Conservation (phyloP, 2,329 filamentous ascomycete species). For the Calonectria fujianensis region DNA sequence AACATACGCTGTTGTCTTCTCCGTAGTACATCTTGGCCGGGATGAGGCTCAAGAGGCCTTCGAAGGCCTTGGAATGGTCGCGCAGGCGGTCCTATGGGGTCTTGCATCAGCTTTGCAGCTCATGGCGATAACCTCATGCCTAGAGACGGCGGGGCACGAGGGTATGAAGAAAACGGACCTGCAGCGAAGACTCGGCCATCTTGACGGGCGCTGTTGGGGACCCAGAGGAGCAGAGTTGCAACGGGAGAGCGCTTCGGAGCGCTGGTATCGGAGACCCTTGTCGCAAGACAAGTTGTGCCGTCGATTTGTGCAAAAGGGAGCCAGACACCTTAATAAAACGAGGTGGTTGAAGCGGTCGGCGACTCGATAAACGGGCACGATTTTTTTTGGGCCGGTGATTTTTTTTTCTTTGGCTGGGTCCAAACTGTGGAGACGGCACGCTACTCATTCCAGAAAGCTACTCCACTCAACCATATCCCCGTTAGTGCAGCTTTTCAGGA, state of each 20-base stretch:
- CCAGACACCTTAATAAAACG: constrained; percentile 31
- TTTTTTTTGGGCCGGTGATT: constrained; percentile 44
- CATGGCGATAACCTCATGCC: constrained; percentile 29
- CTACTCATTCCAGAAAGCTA: constrained; percentile 30
- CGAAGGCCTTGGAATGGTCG: constrained; percentile 83
- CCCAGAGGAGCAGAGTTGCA: neutral
- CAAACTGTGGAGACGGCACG: constrained; percentile 43
- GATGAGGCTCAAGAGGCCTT: constrained; percentile 90
- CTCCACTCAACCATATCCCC: constrained; percentile 36
- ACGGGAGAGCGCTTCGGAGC: neutral
- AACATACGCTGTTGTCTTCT: constrained; percentile 86
- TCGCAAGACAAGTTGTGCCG: constrained; percentile 3
- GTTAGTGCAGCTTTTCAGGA: constrained; percentile 26
- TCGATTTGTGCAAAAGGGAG: constrained; percentile 22
- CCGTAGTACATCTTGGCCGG: constrained; percentile 94
- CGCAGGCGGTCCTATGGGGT: constrained; percentile 72
- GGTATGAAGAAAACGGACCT: constrained; percentile 63
- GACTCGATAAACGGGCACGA: constrained; percentile 41
- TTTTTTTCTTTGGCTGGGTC: constrained; percentile 45
- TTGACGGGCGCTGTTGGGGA: constrained; percentile 34
- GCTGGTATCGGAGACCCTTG: neutral
- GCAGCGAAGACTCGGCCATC: constrained; percentile 68
- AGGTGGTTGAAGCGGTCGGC: constrained; percentile 43
- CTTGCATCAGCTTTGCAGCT: constrained; percentile 49
- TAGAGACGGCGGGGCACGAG: constrained; percentile 54